phyloP scores from a whole-genome alignment of 495 filamentous ascomycete species.

The Aspergillus leporis region DNA sequence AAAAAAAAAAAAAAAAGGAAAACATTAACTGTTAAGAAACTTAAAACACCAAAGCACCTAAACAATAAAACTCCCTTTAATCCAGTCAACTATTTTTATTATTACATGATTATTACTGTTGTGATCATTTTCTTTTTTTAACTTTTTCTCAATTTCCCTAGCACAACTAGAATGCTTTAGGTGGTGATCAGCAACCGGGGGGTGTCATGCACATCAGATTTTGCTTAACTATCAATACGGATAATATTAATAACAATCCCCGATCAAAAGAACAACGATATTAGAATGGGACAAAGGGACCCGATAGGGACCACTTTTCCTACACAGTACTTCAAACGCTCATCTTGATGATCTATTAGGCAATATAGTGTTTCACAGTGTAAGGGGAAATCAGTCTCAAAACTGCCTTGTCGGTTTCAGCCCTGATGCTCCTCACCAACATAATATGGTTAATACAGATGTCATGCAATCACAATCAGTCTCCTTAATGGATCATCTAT shows the following conservation, averaged over 20 bases:
- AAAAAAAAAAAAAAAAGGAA: not conserved
- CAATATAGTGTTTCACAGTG: not conserved
- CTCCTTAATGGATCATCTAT: not conserved
- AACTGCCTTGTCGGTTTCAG: not conserved
- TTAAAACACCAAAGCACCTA: too few relatives aligned
- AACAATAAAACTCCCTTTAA: not conserved
- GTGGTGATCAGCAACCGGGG: conserved; percentile 23
- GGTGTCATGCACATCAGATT: conserved; percentile 22
- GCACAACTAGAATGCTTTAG: conserved; percentile 19
- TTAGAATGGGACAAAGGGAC: not conserved
- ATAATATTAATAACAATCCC: conserved; percentile 9
- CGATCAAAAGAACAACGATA: not conserved
- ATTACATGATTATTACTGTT: conserved; percentile 2
- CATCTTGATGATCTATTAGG: not conserved
- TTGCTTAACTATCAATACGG: conserved; percentile 3
- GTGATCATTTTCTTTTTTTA: conserved; percentile 8
- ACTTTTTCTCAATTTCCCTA: not conserved
- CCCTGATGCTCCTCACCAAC: not conserved
- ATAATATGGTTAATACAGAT: conserved; percentile 11
- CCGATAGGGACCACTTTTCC: not conserved
- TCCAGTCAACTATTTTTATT: not conserved
- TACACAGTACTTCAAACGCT: not conserved
- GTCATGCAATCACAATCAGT: conserved; percentile 2
- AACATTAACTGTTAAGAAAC: not conserved
- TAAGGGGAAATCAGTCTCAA: not conserved